A percentile compares a stretch with the other conserved stretches of the same genome.
These are phyloP conservation scores for Zhuliangozyma parablackwelliae DNA, from an alignment of 1,139 yeast genomes.

Conservation along the genomic window DNA sequence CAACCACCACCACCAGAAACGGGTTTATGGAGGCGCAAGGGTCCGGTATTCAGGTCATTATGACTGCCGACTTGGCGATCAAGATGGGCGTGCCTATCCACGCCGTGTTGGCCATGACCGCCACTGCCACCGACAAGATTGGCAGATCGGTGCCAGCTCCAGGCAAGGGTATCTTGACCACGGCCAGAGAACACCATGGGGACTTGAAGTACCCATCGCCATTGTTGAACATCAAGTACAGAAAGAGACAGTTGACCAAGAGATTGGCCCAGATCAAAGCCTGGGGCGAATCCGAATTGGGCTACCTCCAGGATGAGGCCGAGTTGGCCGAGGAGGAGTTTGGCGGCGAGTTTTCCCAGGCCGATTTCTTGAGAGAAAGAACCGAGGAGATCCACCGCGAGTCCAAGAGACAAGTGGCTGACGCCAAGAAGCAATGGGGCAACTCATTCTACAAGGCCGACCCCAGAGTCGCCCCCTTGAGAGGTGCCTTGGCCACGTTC, in stretches of 20 bases:
- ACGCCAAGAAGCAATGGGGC: conserved; percentile 94
- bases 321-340: conserved; percentile 67
- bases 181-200: conserved; percentile 92
- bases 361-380: conserved; percentile 70
- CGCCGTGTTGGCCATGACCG: conserved; percentile 89
- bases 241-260: conserved; percentile 82
- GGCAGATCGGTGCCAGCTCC: conserved; percentile 99
- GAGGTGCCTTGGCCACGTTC: conserved; percentile 94
- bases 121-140: conserved; percentile 97
- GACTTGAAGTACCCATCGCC: conserved; percentile 77
- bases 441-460: conserved; percentile 88
- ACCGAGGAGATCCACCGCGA: conserved; percentile 84
- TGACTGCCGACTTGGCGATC: conserved; percentile 91
- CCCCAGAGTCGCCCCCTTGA: conserved; percentile 91
- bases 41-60: conserved; percentile 94
- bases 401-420: conserved; percentile 77
- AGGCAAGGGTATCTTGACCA: conserved; percentile 97
- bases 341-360: conserved; percentile 46
- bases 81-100: conserved; percentile 99
- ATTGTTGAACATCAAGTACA: conserved; percentile 84
- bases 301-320: conserved; percentile 44
- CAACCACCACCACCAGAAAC: conserved; percentile 89
- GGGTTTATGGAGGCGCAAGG: conserved; percentile 99
- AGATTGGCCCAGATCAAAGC: conserved; percentile 74
- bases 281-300: conserved; percentile 83